Conservation (phyloP, 352 stramenopile genomes). For the Globisporangium rhizosaccharum region DNA sequence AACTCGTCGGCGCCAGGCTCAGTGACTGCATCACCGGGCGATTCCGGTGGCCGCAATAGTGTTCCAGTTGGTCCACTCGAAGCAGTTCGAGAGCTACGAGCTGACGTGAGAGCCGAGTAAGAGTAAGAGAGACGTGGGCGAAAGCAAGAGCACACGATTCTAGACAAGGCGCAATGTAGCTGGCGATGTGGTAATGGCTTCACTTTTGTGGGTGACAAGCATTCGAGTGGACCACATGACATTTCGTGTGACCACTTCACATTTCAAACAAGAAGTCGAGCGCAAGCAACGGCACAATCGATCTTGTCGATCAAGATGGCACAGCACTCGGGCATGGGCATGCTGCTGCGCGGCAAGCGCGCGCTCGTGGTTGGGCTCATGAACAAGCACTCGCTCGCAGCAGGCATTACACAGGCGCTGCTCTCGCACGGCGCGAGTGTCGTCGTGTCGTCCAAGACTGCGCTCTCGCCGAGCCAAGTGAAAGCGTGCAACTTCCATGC, state of each 20-base stretch:
- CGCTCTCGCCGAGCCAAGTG: slow-evolving; percentile 40
- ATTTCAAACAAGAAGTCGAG: neutral
- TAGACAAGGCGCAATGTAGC: too few species aligned
- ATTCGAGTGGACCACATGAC: too few species aligned
- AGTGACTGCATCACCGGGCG: neutral
- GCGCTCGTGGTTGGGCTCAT: slow-evolving; percentile 86
- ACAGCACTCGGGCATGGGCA: neutral
- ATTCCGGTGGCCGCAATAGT: slow-evolving; percentile 2
- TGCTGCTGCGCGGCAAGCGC: slow-evolving; percentile 53
- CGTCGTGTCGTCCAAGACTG: slow-evolving; percentile 63
- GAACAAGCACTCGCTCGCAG: slow-evolving; percentile 88
- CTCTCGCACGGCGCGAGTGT: slow-evolving; percentile 61
- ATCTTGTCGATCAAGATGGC: neutral
- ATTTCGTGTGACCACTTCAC: too few species aligned
- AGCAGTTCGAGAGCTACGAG: slow-evolving; percentile 14
- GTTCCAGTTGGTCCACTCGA: slow-evolving; percentile 22
- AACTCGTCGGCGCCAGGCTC: slow-evolving; percentile 1
- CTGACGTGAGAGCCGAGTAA: too few species aligned
- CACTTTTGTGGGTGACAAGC: too few species aligned
- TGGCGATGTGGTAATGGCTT: too few species aligned
- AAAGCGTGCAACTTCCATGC: slow-evolving; percentile 42
- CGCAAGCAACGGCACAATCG: neutral
- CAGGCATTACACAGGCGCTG: slow-evolving; percentile 61
- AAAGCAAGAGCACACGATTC: too few species aligned
- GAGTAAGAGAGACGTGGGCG: too few species aligned